phyloP scores from a whole-genome alignment of 106 monocot genomes.

The Acorus gramineus region DNA sequence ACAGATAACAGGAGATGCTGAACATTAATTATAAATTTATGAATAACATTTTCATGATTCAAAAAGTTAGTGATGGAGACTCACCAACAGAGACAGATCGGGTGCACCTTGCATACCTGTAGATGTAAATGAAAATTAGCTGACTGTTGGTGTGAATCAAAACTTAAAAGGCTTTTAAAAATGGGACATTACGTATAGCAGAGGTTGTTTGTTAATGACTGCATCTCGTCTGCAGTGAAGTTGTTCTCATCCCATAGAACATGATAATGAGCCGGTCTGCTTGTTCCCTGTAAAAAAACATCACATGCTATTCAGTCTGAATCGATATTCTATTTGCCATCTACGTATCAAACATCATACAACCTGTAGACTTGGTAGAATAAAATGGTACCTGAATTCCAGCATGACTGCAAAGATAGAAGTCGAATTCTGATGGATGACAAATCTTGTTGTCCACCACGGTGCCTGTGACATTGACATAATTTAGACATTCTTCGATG shows the following conservation, averaged over 20 bases:
- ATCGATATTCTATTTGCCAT: too few relatives aligned
- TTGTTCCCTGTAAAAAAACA: slow-evolving; percentile 49
- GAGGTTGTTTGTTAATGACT: slow-evolving; percentile 79
- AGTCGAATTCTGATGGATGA: slow-evolving; percentile 85
- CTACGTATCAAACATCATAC: too few relatives aligned
- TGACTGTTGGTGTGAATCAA: neutral
- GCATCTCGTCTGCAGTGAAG: slow-evolving; percentile 78
- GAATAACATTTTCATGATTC: neutral
- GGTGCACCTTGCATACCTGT: slow-evolving; percentile 86
- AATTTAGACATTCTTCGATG: too few relatives aligned
- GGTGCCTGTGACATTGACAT: slow-evolving; percentile 45
- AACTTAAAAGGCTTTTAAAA: neutral
- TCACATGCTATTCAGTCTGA: too few relatives aligned
- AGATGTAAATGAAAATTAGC: slow-evolving; percentile 1
- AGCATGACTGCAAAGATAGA: slow-evolving; percentile 91
- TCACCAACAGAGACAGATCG: slow-evolving; percentile 83
- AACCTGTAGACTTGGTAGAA: too few relatives aligned
- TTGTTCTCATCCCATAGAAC: slow-evolving; percentile 90
- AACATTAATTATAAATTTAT: neutral
- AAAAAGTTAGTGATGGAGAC: slow-evolving; percentile 2
- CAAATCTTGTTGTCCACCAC: slow-evolving; percentile 88
- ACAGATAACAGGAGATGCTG: neutral
- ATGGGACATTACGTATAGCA: slow-evolving; percentile 64
- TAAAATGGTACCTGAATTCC: slow-evolving; percentile 57
- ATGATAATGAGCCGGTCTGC: slow-evolving; percentile 86